Conservation (phyloP, 257 asterid genomes). For the Henckelia pumila region DNA sequence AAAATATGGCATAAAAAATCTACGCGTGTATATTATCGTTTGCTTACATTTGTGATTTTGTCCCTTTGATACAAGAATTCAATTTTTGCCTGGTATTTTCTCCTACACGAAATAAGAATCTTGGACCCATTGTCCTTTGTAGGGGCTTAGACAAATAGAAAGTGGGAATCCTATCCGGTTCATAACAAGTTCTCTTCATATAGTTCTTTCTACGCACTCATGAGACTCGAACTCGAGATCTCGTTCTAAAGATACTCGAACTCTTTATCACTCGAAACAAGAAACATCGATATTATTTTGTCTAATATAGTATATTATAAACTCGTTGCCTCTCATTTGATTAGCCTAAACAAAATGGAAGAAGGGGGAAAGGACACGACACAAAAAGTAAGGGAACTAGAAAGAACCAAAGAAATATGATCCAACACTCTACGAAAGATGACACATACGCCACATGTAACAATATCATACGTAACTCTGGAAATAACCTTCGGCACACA, state of each 20-base stretch:
- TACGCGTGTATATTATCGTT: neutral
- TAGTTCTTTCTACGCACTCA: too few relatives aligned
- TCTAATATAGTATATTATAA: too few relatives aligned
- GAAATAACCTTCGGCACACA: slow-evolving; percentile 1
- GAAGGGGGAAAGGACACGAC: neutral
- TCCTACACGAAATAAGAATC: neutral
- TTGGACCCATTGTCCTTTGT: neutral
- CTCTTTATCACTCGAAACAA: too few relatives aligned
- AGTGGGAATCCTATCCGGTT: too few relatives aligned
- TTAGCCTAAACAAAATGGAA: neutral
- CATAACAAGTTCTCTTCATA: too few relatives aligned
- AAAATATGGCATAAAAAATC: neutral
- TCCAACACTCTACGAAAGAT: neutral
- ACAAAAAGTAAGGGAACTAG: neutral
- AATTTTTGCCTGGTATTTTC: too few relatives aligned
- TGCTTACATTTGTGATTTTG: neutral
- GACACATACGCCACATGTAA: neutral
- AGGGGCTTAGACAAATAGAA: too few relatives aligned
- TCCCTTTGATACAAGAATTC: neutral
- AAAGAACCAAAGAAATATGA: neutral
- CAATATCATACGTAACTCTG: neutral
- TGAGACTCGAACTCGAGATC: neutral
- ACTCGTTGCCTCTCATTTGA: neutral
- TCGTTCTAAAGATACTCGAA: too few relatives aligned
- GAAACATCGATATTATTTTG: too few relatives aligned